Evolutionary conservation across 306 rosid species (phyloP).

Genomic region (Astragalus membranaceus): DNA sequence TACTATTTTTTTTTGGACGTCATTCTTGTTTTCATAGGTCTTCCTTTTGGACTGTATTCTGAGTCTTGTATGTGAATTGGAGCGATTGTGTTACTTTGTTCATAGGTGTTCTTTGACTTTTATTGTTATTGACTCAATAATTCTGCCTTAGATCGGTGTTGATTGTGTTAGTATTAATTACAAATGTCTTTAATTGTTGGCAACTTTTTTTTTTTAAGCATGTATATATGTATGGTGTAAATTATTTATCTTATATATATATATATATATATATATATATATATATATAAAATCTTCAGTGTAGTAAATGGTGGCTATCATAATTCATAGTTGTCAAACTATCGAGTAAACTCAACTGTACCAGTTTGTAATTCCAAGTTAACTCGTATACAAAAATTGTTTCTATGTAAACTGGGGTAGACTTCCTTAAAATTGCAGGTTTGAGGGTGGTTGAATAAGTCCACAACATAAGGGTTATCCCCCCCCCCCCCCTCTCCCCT

Average conservation of each 20-base stretch:
- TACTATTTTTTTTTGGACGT: too few relatives aligned
- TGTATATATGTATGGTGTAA: not conserved
- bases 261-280: too few relatives aligned
- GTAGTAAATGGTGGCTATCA: not conserved
- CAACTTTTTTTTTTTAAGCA: not conserved
- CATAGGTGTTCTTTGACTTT: not conserved
- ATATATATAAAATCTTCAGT: not conserved
- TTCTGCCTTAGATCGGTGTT: not conserved
- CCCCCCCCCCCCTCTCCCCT: too few relatives aligned
- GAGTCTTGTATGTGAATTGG: not conserved
- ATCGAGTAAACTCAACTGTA: too few relatives aligned
- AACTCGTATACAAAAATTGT: too few relatives aligned
- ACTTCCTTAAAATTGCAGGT: too few relatives aligned
- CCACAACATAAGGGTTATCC: too few relatives aligned
- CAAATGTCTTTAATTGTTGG: not conserved
- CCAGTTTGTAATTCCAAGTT: too few relatives aligned
- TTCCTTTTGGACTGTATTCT: not conserved
- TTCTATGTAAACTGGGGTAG: too few relatives aligned
- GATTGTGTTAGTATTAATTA: not conserved
- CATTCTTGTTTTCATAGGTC: too few relatives aligned
- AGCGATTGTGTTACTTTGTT: too few relatives aligned
- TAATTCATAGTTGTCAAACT: not conserved
- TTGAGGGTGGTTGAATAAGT: too few relatives aligned
- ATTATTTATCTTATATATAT: not conserved
- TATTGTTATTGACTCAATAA: not conserved